A percentile compares a stretch with the other conserved stretches of the same genome.
These are phyloP conservation scores for Kurtzmaniella quercitrusa DNA, from an alignment of 1,139 yeast genomes.

Conservation along the genomic window DNA sequence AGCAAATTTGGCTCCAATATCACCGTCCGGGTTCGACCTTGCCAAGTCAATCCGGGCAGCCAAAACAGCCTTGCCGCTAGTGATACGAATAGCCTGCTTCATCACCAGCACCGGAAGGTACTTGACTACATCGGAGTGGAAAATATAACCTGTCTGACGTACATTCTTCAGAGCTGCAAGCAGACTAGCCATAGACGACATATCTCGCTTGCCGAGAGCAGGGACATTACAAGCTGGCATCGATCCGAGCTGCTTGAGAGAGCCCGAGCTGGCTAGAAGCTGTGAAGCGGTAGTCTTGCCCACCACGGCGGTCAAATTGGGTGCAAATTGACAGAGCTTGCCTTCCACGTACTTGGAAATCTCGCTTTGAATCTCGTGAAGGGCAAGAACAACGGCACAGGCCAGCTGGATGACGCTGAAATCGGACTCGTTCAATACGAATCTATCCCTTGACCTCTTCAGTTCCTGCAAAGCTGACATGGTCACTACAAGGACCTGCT, in stretches of 20 bases:
- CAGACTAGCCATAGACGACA: conserved; percentile 29
- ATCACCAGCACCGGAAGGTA: conserved; percentile 54
- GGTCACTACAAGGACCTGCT: conserved; percentile 65
- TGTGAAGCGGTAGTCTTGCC: conserved; percentile 77
- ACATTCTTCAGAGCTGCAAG: conserved; percentile 26
- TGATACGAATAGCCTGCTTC: conserved; percentile 70
- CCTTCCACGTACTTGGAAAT: conserved; percentile 55
- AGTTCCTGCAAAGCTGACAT: conserved; percentile 60
- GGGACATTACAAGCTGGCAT: conserved; percentile 85
- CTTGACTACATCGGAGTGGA: conserved; percentile 49
- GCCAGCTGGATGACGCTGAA: conserved; percentile 38
- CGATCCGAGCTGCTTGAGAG: conserved; percentile 60
- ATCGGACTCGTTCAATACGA: conserved; percentile 28
- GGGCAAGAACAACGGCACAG: conserved; percentile 43
- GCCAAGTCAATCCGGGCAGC: conserved; percentile 79
- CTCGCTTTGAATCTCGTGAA: conserved; percentile 39
- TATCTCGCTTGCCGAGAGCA: conserved; percentile 64
- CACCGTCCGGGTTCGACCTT: conserved; percentile 44
- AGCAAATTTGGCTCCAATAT: conserved; percentile 54
- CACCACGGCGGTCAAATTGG: conserved; percentile 70
- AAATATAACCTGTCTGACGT: conserved; percentile 64
- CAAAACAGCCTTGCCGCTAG: conserved; percentile 73
- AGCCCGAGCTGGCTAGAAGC: conserved; percentile 66
- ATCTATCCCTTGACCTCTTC: conserved; percentile 7
- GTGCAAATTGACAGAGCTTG: conserved; percentile 62